These are phyloP conservation scores for Knoxdaviesia proteae DNA, from an alignment of 2,329 filamentous ascomycete species.

Conservation along the genomic window DNA sequence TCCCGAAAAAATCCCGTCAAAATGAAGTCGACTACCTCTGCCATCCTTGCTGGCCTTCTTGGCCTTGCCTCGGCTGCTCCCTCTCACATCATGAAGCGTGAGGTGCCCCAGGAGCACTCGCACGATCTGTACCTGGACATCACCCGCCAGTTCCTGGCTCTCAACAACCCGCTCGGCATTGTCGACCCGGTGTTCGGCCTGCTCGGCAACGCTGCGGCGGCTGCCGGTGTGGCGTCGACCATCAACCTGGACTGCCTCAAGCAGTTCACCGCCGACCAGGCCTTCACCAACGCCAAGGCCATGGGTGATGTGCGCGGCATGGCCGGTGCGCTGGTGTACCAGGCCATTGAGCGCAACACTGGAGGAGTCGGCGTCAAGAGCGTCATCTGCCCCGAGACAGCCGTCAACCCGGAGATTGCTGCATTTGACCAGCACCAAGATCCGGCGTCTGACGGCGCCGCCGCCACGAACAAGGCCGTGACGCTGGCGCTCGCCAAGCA, in stretches of 20 bases:
- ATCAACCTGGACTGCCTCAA: conserved; percentile 22
- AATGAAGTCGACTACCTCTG: too few species aligned
- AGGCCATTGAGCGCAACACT: conserved; percentile 30
- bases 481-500: conserved; percentile 36
- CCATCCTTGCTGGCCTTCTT: too few species aligned
- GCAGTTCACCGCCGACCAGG: conserved; percentile 32
- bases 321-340: conserved; percentile 32
- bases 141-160: conserved; percentile 21
- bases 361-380: conserved; percentile 21
- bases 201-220: conserved; percentile 21
- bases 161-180: conserved; percentile 29
- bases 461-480: conserved; percentile 37
- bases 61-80: too few species aligned
- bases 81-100: conserved; percentile 5
- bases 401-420: conserved; percentile 44
- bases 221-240: conserved; percentile 22
- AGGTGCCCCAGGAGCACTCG: conserved; percentile 36
- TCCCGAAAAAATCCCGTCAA: too few species aligned
- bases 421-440: conserved; percentile 47
- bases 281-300: conserved; percentile 37
- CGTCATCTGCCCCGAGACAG: conserved; percentile 32
- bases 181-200: conserved; percentile 30
- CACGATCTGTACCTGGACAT: conserved; percentile 26
- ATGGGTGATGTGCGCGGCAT: conserved; percentile 28
- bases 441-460: conserved; percentile 36